These are phyloP conservation scores for Backusella circina DNA, from an alignment of 192 early-diverging fungal species.

Conservation along the genomic window DNA sequence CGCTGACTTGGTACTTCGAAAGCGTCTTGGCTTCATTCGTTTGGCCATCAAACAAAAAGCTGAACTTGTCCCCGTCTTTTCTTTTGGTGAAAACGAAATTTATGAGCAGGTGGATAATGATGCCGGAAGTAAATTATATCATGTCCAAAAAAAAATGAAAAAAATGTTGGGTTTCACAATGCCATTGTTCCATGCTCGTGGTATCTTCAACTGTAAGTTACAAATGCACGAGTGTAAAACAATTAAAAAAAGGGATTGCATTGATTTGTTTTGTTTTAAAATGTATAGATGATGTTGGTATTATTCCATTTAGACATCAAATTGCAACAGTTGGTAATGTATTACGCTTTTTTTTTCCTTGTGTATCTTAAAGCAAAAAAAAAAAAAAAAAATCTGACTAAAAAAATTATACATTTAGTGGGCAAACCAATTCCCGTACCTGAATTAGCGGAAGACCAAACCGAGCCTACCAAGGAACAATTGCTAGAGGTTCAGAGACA, in stretches of 20 bases:
- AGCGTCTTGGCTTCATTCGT: constrained; percentile 87
- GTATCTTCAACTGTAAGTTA: constrained; percentile 80
- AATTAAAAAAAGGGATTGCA: neutral
- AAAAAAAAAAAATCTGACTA: neutral
- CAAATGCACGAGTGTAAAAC: constrained; percentile 19
- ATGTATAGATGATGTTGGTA: constrained; percentile 46
- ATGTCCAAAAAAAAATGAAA: constrained; percentile 73
- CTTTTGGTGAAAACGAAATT: constrained; percentile 93
- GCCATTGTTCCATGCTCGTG: constrained; percentile 80
- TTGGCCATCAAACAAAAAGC: constrained; percentile 78
- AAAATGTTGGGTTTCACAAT: constrained; percentile 67
- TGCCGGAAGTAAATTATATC: constrained; percentile 59
- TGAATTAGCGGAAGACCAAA: constrained; percentile 33
- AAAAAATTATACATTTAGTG: constrained; percentile 31
- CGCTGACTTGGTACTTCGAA: constrained; percentile 70
- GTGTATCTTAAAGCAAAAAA: neutral
- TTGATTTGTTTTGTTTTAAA: constrained; percentile 4
- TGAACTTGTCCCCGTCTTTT: constrained; percentile 81
- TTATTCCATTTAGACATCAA: constrained; percentile 48
- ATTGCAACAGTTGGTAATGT: constrained; percentile 39
- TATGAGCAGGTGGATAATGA: constrained; percentile 76
- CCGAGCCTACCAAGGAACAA: constrained; percentile 60
- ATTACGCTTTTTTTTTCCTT: neutral
- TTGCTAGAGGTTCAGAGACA: constrained; percentile 55
- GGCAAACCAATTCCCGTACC: constrained; percentile 65